Evolutionary conservation across 192 early-diverging fungal genomes (phyloP).

Genomic region (Hyaloraphidium curvatum): DNA sequence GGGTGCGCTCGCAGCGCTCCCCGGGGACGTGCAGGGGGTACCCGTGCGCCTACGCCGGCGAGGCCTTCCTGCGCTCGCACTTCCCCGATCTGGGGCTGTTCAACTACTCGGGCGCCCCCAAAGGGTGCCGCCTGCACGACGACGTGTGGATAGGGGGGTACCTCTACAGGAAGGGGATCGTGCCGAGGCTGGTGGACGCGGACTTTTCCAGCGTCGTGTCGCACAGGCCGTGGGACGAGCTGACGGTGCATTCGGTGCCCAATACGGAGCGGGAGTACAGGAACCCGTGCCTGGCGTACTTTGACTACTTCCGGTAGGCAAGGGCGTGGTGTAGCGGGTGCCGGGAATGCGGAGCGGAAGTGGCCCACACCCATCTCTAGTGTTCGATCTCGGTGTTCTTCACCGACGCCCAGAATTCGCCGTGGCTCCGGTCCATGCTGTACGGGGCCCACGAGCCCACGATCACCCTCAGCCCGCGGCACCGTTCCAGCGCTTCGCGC

Average conservation of each 20-base stretch:
- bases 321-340: neutral
- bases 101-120: neutral
- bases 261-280: neutral
- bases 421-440: no score
- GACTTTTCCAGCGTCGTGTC: neutral
- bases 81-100: neutral
- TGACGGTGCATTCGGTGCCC: neutral
- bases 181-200: neutral
- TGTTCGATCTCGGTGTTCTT: no score
- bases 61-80: neutral
- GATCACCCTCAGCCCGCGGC: no score
- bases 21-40: neutral
- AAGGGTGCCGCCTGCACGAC: neutral
- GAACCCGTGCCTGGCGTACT: neutral
- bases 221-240: neutral
- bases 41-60: neutral
- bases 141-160: neutral
- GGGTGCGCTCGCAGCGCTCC: neutral
- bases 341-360: no score
- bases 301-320: slow-evolving; percentile 2
- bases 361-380: no score
- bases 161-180: neutral
- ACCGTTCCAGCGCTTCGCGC: no score
- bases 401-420: no score
- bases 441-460: no score